A percentile compares a stretch with the other conserved stretches of the same genome.
Conservation (phyloP, 768 basidiomycete genomes). For the Lepiota venenata region DNA sequence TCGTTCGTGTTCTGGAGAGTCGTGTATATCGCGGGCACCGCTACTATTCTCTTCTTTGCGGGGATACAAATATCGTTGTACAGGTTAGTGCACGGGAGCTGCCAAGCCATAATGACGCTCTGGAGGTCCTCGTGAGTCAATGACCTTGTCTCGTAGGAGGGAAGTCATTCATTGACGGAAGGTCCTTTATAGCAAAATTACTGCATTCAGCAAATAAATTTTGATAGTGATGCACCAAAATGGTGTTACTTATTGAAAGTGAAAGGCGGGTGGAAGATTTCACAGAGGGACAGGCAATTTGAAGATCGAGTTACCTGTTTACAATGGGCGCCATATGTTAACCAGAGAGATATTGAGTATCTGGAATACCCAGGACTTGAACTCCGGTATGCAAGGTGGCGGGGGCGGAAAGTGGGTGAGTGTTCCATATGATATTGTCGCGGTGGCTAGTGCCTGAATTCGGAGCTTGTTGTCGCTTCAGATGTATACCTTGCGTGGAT, state of each 20-base stretch:
- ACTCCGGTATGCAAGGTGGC: slow-evolving; percentile 1
- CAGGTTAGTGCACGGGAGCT: too few species aligned
- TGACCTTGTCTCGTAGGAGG: background rate
- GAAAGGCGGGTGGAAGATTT: background rate
- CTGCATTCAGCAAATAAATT: background rate
- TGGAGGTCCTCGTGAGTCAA: too few species aligned
- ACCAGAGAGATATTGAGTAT: background rate
- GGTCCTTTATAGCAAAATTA: slow-evolving; percentile 5
- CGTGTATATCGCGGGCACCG: background rate
- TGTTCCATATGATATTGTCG: background rate
- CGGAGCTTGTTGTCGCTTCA: background rate
- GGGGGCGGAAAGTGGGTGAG: slow-evolving; percentile 7
- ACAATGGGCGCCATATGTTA: background rate
- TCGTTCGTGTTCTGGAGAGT: background rate
- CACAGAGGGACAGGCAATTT: background rate
- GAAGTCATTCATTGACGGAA: background rate
- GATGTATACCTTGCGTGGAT: slow-evolving; percentile 1
- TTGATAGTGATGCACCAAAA: background rate
- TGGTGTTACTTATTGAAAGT: slow-evolving; percentile 1
- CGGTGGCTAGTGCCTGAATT: background rate
- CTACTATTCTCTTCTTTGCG: background rate
- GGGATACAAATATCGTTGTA: background rate
- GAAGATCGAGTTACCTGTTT: background rate
- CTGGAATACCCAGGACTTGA: background rate
- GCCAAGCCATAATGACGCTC: too few species aligned